phyloP scores from a whole-genome alignment of 23 red algal species.

The Gracilariopsis chorda region DNA sequence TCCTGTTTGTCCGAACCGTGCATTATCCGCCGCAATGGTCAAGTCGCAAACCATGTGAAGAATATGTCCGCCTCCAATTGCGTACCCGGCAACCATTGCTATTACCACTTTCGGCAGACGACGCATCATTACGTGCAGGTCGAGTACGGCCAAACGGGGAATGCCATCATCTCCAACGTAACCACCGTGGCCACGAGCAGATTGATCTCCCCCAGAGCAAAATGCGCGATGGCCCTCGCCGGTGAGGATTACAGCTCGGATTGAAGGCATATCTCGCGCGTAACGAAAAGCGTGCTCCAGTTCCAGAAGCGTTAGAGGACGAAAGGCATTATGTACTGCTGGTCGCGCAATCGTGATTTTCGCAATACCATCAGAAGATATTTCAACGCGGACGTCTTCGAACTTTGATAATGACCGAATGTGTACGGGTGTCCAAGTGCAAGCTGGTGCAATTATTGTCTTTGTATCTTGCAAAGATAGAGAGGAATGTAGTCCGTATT shows the following conservation, averaged over 20 bases:
- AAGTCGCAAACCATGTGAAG: constrained; percentile 93
- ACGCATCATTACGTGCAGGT: constrained; percentile 83
- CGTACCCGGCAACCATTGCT: constrained; percentile 92
- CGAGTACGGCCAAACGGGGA: constrained; percentile 71
- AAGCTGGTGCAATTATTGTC: neutral
- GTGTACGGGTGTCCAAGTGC: constrained; percentile 22
- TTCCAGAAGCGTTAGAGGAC: constrained; percentile 63
- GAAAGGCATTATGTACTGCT: constrained; percentile 69
- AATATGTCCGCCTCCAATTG: constrained; percentile 93
- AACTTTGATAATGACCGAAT: neutral
- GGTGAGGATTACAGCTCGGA: constrained; percentile 73
- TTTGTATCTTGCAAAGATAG: neutral
- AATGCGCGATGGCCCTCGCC: constrained; percentile 68
- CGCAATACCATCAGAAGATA: constrained; percentile 55
- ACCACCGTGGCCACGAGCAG: constrained; percentile 57
- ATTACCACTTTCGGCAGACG: constrained; percentile 86
- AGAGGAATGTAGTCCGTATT: neutral
- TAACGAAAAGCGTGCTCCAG: constrained; percentile 58
- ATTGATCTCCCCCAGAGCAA: constrained; percentile 82
- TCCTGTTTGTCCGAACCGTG: constrained; percentile 86
- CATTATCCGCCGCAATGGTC: constrained; percentile 87
- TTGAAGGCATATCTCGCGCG: constrained; percentile 46
- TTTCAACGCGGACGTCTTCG: constrained; percentile 43
- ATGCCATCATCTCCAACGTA: constrained; percentile 66
- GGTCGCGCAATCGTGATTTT: constrained; percentile 78